Evolutionary conservation across 2,329 filamentous ascomycete species (phyloP), one percentile per base, ranked within the genome.

Genomic region (Talaromyces islandicus): DNA sequence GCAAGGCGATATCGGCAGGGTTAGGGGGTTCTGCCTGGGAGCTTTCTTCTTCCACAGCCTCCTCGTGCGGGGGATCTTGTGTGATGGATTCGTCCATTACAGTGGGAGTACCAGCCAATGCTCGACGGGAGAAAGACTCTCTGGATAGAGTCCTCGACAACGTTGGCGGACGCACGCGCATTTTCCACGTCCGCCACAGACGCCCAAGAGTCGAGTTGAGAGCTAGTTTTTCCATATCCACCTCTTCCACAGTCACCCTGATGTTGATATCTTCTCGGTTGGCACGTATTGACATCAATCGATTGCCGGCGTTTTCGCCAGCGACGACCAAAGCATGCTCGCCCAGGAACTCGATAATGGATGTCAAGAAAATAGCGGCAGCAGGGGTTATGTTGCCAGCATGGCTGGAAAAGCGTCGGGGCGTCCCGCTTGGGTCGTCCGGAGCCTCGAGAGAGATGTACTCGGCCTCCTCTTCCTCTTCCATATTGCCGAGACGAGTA

Each of bases 151-250:
- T 75, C 14, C 75, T 73, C 12, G 75, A 73, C 46, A 78, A 69
- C 56, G 63, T 69, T 17, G 70, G 70, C 4, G 67, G 62, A 51
- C 71, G 69, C 58, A 72, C 68, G 57, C 89, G 85, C 78, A 96
- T 96, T 77, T 94, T 91, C 94, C 94, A 99, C 27, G 90, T 89
- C 67, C 94, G 86, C 94, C 94, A 99, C 50, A 97, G 80, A 54
- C 92, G 83, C 21, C 94, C 94, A 1, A 99, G 79, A 2, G 91
- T 92, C 60, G 92, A 85, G 70, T 96, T 95, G 62, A 97, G 81
- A 7, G 93, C 93, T 64, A 97, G 85, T 66, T 92, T 91, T 71
- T 97, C 94, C 82, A 97, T 91, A 71, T 99, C 94, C 58, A 86
- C 79, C 68, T 97, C 93, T 68, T 95, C 90, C 27, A 99, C 87